Percentiles rank a stretch among this genome's conserved stretches.
These are phyloP conservation scores for Neofusicoccum kwambonambiense DNA, from an alignment of 2,329 filamentous ascomycete species.

Conservation along the genomic window DNA sequence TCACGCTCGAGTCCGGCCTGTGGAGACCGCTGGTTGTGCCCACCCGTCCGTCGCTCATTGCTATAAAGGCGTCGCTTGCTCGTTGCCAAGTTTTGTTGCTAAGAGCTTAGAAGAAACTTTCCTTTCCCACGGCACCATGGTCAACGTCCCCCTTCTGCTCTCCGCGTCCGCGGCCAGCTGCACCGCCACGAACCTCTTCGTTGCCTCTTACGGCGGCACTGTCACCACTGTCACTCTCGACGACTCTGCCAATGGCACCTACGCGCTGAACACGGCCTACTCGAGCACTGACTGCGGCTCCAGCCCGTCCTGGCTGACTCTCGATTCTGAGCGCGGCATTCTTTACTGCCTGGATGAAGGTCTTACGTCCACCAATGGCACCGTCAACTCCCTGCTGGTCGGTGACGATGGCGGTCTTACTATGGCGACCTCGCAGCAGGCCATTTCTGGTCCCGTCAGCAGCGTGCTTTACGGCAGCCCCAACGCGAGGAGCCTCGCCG, in stretches of 20 bases:
- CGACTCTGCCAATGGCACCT: slow-evolving; percentile 36
- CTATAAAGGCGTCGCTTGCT: not conserved
- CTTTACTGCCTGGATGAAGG: slow-evolving; percentile 64
- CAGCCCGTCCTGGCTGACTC: slow-evolving; percentile 61
- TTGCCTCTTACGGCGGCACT: slow-evolving; percentile 47
- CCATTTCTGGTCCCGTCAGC: slow-evolving; percentile 41
- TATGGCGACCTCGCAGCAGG: slow-evolving; percentile 32
- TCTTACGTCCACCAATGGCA: slow-evolving; percentile 47
- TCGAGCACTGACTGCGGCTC: slow-evolving; percentile 32
- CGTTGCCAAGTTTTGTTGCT: not conserved
- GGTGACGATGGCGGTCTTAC: slow-evolving; percentile 40
- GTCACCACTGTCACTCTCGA: slow-evolving; percentile 41
- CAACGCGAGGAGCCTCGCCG: slow-evolving; percentile 37
- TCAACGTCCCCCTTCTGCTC: slow-evolving; percentile 8
- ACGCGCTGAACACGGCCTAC: slow-evolving; percentile 40
- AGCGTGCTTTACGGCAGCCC: slow-evolving; percentile 41
- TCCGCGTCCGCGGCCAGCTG: not conserved
- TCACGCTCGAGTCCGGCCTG: not conserved
- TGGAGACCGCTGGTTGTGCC: not conserved
- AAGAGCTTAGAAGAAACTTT: not conserved
- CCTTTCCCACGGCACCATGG: not conserved
- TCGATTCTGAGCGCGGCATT: slow-evolving; percentile 49
- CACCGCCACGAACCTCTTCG: slow-evolving; percentile 37
- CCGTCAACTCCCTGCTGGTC: slow-evolving; percentile 37
- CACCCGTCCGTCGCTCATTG: not conserved